Conservation (phyloP, 177 flowering plant genomes). For the Telopea speciosissima region DNA sequence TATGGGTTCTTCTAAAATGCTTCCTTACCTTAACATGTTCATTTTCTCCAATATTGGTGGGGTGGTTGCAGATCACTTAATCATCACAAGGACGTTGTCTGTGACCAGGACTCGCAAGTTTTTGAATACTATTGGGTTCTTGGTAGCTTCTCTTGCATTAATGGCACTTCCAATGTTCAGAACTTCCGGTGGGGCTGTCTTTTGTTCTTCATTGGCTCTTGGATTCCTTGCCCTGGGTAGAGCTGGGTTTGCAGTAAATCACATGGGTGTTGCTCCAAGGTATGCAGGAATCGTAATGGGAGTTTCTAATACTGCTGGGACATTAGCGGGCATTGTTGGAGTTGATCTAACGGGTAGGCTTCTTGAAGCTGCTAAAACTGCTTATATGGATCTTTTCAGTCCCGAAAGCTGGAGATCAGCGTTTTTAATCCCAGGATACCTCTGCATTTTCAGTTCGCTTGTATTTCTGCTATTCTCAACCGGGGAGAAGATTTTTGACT, state of each 20-base stretch:
- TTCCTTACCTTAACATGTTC: slow-evolving; percentile 95
- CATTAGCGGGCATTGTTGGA: slow-evolving; percentile 85
- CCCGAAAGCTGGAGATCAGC: slow-evolving; percentile 87
- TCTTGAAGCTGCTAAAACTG: slow-evolving; percentile 70
- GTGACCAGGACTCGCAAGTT: slow-evolving; percentile 76
- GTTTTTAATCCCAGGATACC: slow-evolving; percentile 72
- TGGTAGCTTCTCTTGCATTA: slow-evolving; percentile 71
- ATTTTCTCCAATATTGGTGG: slow-evolving; percentile 92
- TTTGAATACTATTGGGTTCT: slow-evolving; percentile 76
- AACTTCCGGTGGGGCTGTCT: slow-evolving; percentile 63
- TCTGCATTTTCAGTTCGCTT: slow-evolving; percentile 74
- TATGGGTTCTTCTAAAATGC: slow-evolving; percentile 95
- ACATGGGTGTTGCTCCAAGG: slow-evolving; percentile 92
- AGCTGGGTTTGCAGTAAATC: slow-evolving; percentile 97
- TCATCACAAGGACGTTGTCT: slow-evolving; percentile 66
- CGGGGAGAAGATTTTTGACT: slow-evolving; percentile 90
- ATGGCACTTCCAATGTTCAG: slow-evolving; percentile 69
- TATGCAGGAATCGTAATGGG: slow-evolving; percentile 98
- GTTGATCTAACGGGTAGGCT: slow-evolving; percentile 83
- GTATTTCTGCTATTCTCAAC: slow-evolving; percentile 71
- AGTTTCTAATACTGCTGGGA: slow-evolving; percentile 88
- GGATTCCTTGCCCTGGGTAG: slow-evolving; percentile 91
- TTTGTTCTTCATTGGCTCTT: slow-evolving; percentile 84
- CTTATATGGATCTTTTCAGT: slow-evolving; percentile 54
- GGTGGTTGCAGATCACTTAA: slow-evolving; percentile 66